Evolutionary conservation across 345 rosid species (phyloP).

Genomic region (Pistacia vera): DNA sequence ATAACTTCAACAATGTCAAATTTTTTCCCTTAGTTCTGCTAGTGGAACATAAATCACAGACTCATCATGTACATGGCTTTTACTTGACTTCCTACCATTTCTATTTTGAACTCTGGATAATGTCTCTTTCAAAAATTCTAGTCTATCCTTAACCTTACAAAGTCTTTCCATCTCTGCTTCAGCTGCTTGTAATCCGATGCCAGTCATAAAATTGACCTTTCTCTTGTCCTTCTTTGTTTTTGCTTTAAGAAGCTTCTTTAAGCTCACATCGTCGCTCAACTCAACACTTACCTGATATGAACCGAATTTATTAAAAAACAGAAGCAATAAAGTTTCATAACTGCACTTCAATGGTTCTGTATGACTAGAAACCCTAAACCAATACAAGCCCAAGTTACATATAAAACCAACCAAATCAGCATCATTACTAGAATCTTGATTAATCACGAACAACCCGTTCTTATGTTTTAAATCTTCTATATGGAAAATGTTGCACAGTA

Average conservation of each 20-base stretch:
- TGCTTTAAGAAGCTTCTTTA: slow-evolving; percentile 52
- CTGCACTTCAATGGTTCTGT: too few relatives aligned
- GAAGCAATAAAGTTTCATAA: background rate
- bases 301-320: slow-evolving; percentile 2
- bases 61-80: slow-evolving; percentile 33
- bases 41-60: slow-evolving; percentile 67
- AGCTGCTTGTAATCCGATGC: slow-evolving; percentile 29
- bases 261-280: slow-evolving; percentile 55
- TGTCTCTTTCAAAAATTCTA: slow-evolving; percentile 53
- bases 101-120: slow-evolving; percentile 34
- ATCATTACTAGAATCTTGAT: background rate
- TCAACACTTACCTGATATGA: slow-evolving; percentile 41
- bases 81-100: slow-evolving; percentile 44
- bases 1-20: slow-evolving; percentile 20
- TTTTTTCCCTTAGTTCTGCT: slow-evolving; percentile 68
- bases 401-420: background rate
- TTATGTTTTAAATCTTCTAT: background rate
- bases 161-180: slow-evolving; percentile 74
- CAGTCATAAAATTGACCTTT: slow-evolving; percentile 24
- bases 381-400: background rate
- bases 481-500: too few relatives aligned
- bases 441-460: background rate
- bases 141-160: slow-evolving; percentile 54
- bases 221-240: slow-evolving; percentile 39
- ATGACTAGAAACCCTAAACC: too few relatives aligned